phyloP scores from a whole-genome alignment of 176 grass and related monocot genomes.

The Lolium multiflorum region DNA sequence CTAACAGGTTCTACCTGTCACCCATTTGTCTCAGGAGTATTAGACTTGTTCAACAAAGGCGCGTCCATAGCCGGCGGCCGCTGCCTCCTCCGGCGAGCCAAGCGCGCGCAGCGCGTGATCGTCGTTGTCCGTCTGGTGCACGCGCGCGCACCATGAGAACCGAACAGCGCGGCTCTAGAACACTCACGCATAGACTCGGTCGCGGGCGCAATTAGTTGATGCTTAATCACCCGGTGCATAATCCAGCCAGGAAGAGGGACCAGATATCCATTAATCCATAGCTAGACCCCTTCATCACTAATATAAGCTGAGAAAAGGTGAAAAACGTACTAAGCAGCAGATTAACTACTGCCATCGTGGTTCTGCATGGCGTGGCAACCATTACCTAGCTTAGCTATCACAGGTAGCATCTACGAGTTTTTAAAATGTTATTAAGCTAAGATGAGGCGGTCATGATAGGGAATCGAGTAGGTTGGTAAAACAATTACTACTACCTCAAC shows the following conservation, averaged over 20 bases:
- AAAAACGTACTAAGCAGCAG: conserved; percentile 32
- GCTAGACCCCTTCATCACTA: conserved; percentile 9
- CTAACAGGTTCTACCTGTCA: neutral
- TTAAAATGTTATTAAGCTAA: conserved; percentile 20
- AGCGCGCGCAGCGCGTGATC: conserved; percentile 30
- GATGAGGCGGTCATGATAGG: conserved; percentile 38
- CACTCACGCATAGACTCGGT: neutral
- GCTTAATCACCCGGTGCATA: conserved; percentile 43
- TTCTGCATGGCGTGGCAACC: conserved; percentile 22
- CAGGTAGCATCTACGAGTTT: conserved; percentile 39
- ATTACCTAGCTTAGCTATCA: too few species aligned
- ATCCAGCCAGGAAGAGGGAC: conserved; percentile 37
- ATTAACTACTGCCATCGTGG: conserved; percentile 40
- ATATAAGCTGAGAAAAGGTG: conserved; percentile 9
- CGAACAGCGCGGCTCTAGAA: conserved; percentile 30
- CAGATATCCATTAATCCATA: conserved; percentile 21
- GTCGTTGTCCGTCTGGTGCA: conserved; percentile 31
- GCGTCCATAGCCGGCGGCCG: conserved; percentile 19
- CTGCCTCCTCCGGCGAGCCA: conserved; percentile 35
- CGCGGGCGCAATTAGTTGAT: conserved; percentile 16
- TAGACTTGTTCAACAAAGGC: conserved; percentile 38
- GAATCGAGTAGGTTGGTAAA: conserved; percentile 51
- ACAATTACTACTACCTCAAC: conserved; percentile 28
- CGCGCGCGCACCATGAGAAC: conserved; percentile 51
- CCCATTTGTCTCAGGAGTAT: neutral